A percentile compares a stretch with the other conserved stretches of the same genome.
Evolutionary conservation across 495 filamentous ascomycete genomes (phyloP).

Genomic region (Evernia prunastri): DNA sequence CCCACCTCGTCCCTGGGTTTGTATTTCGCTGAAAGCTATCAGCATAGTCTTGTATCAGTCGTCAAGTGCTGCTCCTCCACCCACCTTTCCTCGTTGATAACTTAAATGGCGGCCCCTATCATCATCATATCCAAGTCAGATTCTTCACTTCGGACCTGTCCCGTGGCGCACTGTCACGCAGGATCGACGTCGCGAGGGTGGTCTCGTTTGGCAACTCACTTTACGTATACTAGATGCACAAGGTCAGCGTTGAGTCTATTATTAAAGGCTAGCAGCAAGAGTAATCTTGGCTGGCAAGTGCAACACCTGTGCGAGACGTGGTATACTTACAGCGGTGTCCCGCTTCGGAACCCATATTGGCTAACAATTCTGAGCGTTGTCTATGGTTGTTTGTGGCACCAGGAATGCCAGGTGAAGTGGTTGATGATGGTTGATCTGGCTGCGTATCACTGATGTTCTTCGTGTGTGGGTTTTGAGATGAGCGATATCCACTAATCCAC

Average conservation of each 20-base stretch:
- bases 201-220: constrained; percentile 53
- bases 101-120: constrained; percentile 83
- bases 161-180: background rate
- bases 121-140: constrained; percentile 8
- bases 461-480: no score
- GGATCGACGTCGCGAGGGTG: background rate
- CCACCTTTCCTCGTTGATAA: constrained; percentile 75
- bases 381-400: background rate
- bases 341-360: constrained; percentile 72
- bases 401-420: background rate
- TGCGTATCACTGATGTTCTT: background rate
- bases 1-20: constrained; percentile 66
- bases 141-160: background rate
- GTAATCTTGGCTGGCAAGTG: background rate
- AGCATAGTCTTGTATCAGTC: background rate
- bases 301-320: background rate
- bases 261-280: background rate
- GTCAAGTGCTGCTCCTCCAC: background rate
- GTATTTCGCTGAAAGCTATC: constrained; percentile 46
- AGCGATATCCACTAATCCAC: background rate
- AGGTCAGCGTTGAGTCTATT: constrained; percentile 20
- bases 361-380: background rate
- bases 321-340: constrained; percentile 74
- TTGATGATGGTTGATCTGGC: background rate
- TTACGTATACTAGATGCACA: constrained; percentile 70